These are phyloP conservation scores for Bothriochloa decipiens DNA, from an alignment of 176 grass and related monocot species.

Conservation along the genomic window DNA sequence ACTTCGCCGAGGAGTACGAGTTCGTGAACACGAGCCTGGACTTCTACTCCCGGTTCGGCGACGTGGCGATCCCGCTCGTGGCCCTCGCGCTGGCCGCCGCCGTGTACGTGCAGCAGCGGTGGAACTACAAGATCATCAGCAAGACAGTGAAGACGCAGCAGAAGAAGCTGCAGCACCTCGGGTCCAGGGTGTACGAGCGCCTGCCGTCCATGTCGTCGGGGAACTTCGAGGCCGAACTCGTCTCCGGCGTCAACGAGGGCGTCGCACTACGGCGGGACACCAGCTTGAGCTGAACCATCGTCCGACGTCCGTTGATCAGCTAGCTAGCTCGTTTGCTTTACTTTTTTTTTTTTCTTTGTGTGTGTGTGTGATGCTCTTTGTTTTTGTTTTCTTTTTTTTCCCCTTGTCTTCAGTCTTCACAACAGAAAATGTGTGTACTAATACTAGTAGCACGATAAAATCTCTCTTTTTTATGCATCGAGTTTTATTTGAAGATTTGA, in stretches of 20 bases:
- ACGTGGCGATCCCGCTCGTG: conserved; percentile 75
- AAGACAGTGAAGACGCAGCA: conserved; percentile 71
- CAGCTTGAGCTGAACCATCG: conserved; percentile 20
- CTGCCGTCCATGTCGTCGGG: conserved; percentile 77
- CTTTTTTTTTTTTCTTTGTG: neutral
- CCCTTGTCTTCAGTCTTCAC: neutral
- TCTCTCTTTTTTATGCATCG: neutral
- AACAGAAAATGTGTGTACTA: conserved; percentile 39
- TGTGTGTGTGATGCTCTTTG: neutral
- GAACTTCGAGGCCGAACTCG: conserved; percentile 83
- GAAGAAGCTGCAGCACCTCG: conserved; percentile 84
- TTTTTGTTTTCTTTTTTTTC: neutral
- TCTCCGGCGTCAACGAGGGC: conserved; percentile 57
- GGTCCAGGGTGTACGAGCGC: conserved; percentile 84
- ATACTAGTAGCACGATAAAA: conserved; percentile 23
- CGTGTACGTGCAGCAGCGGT: conserved; percentile 79
- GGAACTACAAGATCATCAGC: conserved; percentile 88
- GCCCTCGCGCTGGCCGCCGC: conserved; percentile 57
- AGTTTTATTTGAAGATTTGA: neutral
- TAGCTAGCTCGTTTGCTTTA: neutral
- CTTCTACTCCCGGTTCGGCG: conserved; percentile 86
- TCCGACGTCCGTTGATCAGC: neutral
- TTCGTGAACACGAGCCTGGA: conserved; percentile 88
- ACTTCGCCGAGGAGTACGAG: conserved; percentile 88
- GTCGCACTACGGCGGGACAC: conserved; percentile 33